A percentile compares a stretch with the other conserved stretches of the same genome.
Evolutionary conservation across 208 protist genomes (phyloP).

Genomic region (Histomonas meleagridis): DNA sequence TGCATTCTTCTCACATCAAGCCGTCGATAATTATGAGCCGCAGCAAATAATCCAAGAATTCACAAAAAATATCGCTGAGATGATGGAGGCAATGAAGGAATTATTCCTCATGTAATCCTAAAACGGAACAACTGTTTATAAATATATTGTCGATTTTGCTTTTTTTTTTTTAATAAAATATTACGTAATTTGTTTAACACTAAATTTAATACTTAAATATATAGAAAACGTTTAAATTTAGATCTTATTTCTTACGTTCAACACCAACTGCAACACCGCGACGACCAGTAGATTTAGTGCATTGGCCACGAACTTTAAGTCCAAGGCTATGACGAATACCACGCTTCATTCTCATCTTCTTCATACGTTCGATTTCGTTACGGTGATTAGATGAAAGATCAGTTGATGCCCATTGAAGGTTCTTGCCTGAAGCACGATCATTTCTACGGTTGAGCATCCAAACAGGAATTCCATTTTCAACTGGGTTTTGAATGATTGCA

Average conservation of each 20-base stretch:
- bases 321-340: conserved; percentile 35
- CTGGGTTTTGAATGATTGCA: conserved; percentile 36
- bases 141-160: too few relatives aligned
- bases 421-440: not conserved
- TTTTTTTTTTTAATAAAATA: too few relatives aligned
- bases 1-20: too few relatives aligned
- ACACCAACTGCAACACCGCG: conserved; percentile 18
- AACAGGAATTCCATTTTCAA: not conserved
- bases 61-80: too few relatives aligned
- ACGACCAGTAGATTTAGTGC: conserved; percentile 31
- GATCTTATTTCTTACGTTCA: conserved; percentile 30
- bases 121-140: too few relatives aligned
- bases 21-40: too few relatives aligned
- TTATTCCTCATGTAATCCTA: too few relatives aligned
- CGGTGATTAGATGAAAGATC: conserved; percentile 5
- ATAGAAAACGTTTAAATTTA: too few relatives aligned
- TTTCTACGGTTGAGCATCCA: conserved; percentile 33
- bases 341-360: conserved; percentile 35
- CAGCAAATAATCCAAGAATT: too few relatives aligned
- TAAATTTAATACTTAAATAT: too few relatives aligned
- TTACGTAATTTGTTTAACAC: too few relatives aligned
- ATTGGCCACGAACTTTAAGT: conserved; percentile 34
- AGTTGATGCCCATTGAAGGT: not conserved
- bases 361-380: conserved; percentile 24
- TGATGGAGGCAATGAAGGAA: too few relatives aligned